Evolutionary conservation across 2,329 filamentous ascomycete species (phyloP).

Genomic region (Fusarium sororula): DNA sequence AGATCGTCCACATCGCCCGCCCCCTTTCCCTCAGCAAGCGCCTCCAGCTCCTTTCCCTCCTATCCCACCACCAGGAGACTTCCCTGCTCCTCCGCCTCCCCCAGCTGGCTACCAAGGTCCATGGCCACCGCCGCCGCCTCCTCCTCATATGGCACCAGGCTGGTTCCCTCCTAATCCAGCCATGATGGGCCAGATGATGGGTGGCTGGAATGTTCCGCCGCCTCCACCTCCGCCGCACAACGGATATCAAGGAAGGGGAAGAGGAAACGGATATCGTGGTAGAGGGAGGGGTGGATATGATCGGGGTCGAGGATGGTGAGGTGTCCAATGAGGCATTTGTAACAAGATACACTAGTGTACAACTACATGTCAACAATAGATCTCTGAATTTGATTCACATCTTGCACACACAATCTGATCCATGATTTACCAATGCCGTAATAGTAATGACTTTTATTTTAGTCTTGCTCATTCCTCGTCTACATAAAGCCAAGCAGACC

Average conservation of each 20-base stretch:
- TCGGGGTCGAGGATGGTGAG: constrained; percentile 43
- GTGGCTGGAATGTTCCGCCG: constrained; percentile 38
- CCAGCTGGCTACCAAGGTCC: constrained; percentile 52
- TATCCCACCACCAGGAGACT: constrained; percentile 27
- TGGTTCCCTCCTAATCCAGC: constrained; percentile 44
- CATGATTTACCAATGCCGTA: constrained; percentile 11
- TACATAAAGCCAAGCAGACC: constrained; percentile 41
- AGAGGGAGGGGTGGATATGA: constrained; percentile 46
- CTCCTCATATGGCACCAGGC: constrained; percentile 34
- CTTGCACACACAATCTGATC: background rate
- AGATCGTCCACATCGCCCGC: constrained; percentile 28
- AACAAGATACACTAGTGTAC: background rate
- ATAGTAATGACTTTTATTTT: constrained; percentile 43
- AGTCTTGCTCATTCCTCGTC: constrained; percentile 45
- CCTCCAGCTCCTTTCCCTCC: constrained; percentile 33
- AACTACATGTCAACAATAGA: background rate
- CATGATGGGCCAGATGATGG: constrained; percentile 42
- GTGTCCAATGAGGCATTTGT: background rate
- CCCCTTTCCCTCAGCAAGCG: constrained; percentile 39
- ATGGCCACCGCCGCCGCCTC: constrained; percentile 54
- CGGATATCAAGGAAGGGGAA: constrained; percentile 35
- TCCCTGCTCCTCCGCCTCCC: constrained; percentile 14
- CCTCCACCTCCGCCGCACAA: constrained; percentile 38
- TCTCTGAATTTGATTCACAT: background rate
- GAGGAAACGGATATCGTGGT: constrained; percentile 41